Evolutionary conservation across 768 basidiomycete species (phyloP).

Genomic region (Leccinum boreale): DNA sequence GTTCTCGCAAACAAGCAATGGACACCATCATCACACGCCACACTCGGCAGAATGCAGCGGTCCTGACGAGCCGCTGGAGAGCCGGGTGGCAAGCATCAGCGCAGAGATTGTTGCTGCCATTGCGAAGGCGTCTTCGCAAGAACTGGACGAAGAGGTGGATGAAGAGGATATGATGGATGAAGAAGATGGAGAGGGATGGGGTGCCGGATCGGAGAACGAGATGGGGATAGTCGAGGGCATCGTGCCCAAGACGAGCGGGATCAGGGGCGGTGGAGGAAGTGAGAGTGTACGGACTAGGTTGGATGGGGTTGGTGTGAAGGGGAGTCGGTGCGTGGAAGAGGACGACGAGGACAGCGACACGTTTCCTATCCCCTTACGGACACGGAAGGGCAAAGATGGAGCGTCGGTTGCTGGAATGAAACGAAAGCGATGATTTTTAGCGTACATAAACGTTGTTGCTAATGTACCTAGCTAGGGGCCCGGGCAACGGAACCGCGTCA

Average conservation of each 20-base stretch:
- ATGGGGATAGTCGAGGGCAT: slow-evolving; percentile 47
- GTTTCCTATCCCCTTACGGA: slow-evolving; percentile 70
- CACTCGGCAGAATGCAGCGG: slow-evolving; percentile 30
- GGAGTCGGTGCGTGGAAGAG: slow-evolving; percentile 38
- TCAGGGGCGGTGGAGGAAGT: slow-evolving; percentile 40
- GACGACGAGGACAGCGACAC: slow-evolving; percentile 69
- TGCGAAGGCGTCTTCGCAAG: slow-evolving; percentile 65
- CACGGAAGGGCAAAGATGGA: slow-evolving; percentile 58
- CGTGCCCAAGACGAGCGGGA: slow-evolving; percentile 60
- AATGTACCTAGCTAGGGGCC: slow-evolving; percentile 8
- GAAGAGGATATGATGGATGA: slow-evolving; percentile 38
- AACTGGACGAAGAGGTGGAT: slow-evolving; percentile 56
- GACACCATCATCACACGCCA: slow-evolving; percentile 28
- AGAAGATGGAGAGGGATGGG: slow-evolving; percentile 39
- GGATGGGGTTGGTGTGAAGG: slow-evolving; percentile 15
- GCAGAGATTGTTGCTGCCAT: slow-evolving; percentile 80
- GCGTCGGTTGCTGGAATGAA: slow-evolving; percentile 49
- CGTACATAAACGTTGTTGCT: slow-evolving; percentile 9
- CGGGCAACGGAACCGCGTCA: slow-evolving; percentile 1
- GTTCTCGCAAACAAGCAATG: slow-evolving; percentile 48
- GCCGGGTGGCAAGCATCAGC: slow-evolving; percentile 72
- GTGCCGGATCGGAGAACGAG: slow-evolving; percentile 49
- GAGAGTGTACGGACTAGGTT: slow-evolving; percentile 18
- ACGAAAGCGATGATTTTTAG: slow-evolving; percentile 51
- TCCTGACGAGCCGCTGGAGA: slow-evolving; percentile 48